Percentiles rank a stretch among this genome's conserved stretches.
These are phyloP conservation scores for Lepiota subincarnata DNA, from an alignment of 768 basidiomycete genomes.

Conservation along the genomic window DNA sequence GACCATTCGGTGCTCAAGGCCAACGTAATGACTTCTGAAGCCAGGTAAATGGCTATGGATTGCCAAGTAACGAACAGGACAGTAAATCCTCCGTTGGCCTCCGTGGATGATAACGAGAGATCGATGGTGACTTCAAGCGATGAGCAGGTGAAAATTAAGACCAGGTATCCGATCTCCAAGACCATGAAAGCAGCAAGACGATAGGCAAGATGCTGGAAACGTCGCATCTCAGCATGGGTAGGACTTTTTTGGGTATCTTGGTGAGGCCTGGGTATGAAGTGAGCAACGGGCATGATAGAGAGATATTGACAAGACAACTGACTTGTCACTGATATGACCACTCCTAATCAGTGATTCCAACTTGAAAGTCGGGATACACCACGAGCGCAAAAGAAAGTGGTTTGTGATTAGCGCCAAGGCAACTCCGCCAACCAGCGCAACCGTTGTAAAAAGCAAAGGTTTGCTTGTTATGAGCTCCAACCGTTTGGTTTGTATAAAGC, in stretches of 20 bases:
- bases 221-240: too few relatives aligned
- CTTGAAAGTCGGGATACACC: background rate
- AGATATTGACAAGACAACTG: background rate
- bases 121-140: background rate
- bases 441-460: background rate
- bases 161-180: background rate
- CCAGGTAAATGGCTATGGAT: background rate
- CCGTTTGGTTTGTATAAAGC: background rate
- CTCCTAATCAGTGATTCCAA: background rate
- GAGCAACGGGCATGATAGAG: background rate
- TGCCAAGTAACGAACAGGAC: constrained; percentile 1
- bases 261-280: background rate
- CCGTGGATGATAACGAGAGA: background rate
- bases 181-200: background rate
- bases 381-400: background rate
- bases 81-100: constrained; percentile 1
- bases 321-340: background rate
- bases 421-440: background rate
- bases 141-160: background rate
- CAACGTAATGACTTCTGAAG: background rate
- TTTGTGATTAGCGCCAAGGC: background rate
- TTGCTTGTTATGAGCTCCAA: background rate
- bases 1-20: constrained; percentile 4
- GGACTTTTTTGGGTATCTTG: background rate
- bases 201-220: background rate